Conservation (phyloP, 257 asterid species). For the Solanum lignicaule region DNA sequence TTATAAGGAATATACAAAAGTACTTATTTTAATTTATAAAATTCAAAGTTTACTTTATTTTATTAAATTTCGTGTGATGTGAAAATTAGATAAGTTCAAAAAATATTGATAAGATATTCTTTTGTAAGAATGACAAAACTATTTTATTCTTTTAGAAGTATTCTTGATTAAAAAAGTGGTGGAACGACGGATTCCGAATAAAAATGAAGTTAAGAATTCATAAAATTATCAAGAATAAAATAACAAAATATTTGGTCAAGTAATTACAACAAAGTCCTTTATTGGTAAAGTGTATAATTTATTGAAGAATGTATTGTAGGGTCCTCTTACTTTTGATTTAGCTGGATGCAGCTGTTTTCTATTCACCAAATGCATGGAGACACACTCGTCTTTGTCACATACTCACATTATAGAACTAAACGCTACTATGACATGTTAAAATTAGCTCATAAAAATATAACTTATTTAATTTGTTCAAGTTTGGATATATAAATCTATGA, state of each 20-base stretch:
- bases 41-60: not conserved
- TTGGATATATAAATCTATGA: not conserved
- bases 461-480: not conserved
- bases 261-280: not conserved
- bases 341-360: not conserved
- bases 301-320: not conserved
- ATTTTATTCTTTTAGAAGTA: not conserved
- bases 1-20: too few species aligned
- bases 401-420: not conserved
- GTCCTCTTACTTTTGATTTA: not conserved
- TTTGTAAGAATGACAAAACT: not conserved
- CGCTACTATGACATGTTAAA: not conserved
- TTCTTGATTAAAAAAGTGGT: not conserved
- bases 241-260: not conserved
- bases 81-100: too few species aligned
- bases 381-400: not conserved
- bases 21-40: too few species aligned
- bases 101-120: not conserved
- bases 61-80: not conserved
- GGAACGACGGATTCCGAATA: not conserved
- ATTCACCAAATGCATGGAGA: not conserved
- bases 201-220: not conserved
- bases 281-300: not conserved
- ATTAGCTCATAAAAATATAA: not conserved
- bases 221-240: too few species aligned